phyloP scores from a whole-genome alignment of 108 stramenopile species.

The Nitzschia sp. region DNA sequence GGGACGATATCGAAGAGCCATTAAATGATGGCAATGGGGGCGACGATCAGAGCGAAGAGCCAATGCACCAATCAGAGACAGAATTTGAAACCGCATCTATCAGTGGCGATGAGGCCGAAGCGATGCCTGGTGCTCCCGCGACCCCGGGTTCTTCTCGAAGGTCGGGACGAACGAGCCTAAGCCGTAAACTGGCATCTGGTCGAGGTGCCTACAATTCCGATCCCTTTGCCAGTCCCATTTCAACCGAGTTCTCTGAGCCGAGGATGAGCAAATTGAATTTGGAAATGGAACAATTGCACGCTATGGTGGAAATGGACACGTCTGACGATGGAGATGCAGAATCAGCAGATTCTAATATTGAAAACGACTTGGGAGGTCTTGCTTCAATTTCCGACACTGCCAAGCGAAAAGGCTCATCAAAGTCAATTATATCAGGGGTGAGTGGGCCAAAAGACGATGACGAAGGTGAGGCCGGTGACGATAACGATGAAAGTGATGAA shows the following conservation, averaged over 20 bases:
- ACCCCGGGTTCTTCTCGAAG: not conserved
- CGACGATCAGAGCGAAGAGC: not conserved
- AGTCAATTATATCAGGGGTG: no score
- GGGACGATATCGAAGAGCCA: no score
- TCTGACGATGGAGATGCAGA: not conserved
- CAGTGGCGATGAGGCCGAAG: not conserved
- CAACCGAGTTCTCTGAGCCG: not conserved
- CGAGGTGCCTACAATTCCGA: not conserved
- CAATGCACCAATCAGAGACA: not conserved
- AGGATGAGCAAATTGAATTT: not conserved
- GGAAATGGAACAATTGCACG: not conserved
- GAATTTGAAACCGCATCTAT: not conserved
- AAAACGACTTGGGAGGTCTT: no score
- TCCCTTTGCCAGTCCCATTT: slow-evolving; percentile 1
- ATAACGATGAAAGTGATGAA: not conserved
- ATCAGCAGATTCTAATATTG: not conserved
- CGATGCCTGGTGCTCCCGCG: not conserved
- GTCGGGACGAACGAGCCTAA: no score
- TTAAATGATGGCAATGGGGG: not conserved
- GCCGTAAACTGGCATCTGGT: not conserved
- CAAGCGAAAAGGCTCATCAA: not conserved
- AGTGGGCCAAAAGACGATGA: not conserved
- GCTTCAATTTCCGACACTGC: not conserved
- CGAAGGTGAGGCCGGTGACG: not conserved
- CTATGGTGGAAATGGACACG: not conserved